These are phyloP conservation scores for Pyrus bretschneideri DNA, from an alignment of 306 rosid genomes.

Conservation along the genomic window DNA sequence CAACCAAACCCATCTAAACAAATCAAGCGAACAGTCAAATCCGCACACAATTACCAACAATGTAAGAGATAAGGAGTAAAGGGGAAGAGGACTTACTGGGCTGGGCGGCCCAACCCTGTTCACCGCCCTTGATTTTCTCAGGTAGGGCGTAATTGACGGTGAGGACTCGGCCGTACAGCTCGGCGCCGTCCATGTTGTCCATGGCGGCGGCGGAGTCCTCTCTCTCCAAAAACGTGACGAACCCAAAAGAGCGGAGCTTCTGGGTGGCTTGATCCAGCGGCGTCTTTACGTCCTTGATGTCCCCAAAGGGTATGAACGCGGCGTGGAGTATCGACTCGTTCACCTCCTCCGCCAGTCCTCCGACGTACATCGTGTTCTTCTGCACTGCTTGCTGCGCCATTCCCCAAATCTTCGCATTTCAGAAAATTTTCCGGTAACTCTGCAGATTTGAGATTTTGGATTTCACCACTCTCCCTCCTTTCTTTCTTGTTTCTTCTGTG, in stretches of 20 bases:
- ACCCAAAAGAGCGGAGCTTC: slow-evolving; percentile 96
- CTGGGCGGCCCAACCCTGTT: slow-evolving; percentile 99
- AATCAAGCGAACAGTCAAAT: not conserved
- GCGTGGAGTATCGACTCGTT: slow-evolving; percentile 82
- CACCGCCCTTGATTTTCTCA: slow-evolving; percentile 89
- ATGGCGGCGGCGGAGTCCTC: slow-evolving; percentile 92
- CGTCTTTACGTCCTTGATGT: slow-evolving; percentile 89
- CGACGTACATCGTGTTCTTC: slow-evolving; percentile 87
- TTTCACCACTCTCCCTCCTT: not conserved
- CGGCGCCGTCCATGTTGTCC: slow-evolving; percentile 98
- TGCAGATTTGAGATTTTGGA: not conserved
- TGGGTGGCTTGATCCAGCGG: slow-evolving; percentile 94
- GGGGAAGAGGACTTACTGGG: slow-evolving; percentile 45
- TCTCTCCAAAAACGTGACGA: slow-evolving; percentile 84
- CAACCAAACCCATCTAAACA: not conserved
- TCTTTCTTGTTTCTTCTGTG: not conserved
- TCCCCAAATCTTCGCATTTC: not conserved
- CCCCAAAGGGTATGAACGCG: slow-evolving; percentile 87
- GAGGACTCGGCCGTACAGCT: slow-evolving; percentile 93
- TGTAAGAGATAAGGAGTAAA: not conserved
- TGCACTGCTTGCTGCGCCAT: slow-evolving; percentile 89
- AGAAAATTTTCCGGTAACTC: no score
- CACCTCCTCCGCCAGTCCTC: slow-evolving; percentile 89
- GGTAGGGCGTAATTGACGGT: slow-evolving; percentile 94
- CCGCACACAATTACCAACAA: not conserved